Evolutionary conservation across 805 yeast species (phyloP).

Genomic region (Candida nonsorbophila): DNA sequence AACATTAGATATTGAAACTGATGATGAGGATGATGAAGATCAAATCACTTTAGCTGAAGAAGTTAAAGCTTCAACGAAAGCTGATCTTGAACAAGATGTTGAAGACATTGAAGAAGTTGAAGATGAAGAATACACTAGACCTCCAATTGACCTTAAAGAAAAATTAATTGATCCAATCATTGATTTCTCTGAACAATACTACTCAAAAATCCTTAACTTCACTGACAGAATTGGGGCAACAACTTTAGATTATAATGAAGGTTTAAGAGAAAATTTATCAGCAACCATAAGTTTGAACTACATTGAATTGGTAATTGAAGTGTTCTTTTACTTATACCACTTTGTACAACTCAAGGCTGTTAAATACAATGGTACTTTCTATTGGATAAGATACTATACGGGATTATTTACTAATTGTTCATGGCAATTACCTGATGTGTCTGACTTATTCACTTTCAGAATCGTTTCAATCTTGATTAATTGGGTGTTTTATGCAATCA

Average conservation of each 20-base stretch:
- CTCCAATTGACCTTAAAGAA: constrained; percentile 35
- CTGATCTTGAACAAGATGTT: constrained; percentile 4
- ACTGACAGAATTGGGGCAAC: constrained; percentile 34
- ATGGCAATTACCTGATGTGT: constrained; percentile 28
- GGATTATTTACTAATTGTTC: neutral
- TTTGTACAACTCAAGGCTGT: constrained; percentile 31
- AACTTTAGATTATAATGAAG: constrained; percentile 27
- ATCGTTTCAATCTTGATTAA: constrained; percentile 25
- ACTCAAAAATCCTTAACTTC: constrained; percentile 20
- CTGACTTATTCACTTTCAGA: constrained; percentile 22
- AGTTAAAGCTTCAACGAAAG: constrained; percentile 18
- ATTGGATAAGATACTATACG: too few relatives aligned
- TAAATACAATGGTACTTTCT: constrained; percentile 26
- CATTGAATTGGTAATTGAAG: constrained; percentile 24
- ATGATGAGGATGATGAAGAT: constrained; percentile 18
- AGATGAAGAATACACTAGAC: constrained; percentile 32
- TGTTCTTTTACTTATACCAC: constrained; percentile 22
- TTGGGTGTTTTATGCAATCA: constrained; percentile 39
- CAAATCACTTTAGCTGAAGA: constrained; percentile 16
- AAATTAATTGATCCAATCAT: constrained; percentile 35
- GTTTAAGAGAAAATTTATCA: constrained; percentile 35
- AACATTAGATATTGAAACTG: constrained; percentile 14
- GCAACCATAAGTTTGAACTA: constrained; percentile 30
- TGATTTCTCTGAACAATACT: constrained; percentile 18
- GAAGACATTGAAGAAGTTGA: constrained; percentile 16